Conservation (phyloP, 495 filamentous ascomycete species). For the Penicillium lividum region DNA sequence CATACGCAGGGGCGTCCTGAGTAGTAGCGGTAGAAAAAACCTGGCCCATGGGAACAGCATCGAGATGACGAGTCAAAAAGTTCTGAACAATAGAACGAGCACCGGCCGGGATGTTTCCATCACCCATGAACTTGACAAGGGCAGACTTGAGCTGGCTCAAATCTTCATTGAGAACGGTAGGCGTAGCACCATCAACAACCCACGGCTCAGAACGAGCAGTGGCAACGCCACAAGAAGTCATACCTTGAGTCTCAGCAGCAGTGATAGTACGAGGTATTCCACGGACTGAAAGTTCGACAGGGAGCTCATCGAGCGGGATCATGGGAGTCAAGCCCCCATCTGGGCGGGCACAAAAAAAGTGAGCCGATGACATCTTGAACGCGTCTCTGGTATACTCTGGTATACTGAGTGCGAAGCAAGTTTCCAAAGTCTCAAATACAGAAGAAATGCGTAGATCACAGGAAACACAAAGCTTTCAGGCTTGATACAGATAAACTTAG, state of each 20-base stretch:
- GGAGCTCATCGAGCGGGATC: conserved; percentile 66
- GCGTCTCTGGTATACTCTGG: neutral
- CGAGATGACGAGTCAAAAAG: neutral
- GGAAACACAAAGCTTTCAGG: neutral
- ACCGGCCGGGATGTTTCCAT: neutral
- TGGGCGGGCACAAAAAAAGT: conserved; percentile 58
- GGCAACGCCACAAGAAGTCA: conserved; percentile 47
- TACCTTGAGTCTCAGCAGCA: conserved; percentile 41
- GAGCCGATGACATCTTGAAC: conserved; percentile 14
- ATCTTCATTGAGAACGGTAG: neutral
- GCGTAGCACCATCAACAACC: conserved; percentile 29
- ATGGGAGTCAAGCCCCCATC: conserved; percentile 62
- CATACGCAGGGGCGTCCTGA: neutral
- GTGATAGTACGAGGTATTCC: conserved; percentile 37
- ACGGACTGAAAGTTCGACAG: conserved; percentile 36
- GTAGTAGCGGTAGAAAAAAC: neutral
- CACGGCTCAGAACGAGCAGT: conserved; percentile 32
- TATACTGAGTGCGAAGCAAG: conserved; percentile 13
- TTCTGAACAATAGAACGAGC: neutral
- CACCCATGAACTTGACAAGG: neutral
- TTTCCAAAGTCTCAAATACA: neutral
- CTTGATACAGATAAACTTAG: neutral
- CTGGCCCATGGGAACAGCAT: neutral
- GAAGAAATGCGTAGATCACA: neutral
- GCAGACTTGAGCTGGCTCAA: neutral